A percentile compares a stretch with the other conserved stretches of the same genome.
Conservation (phyloP, 2,329 filamentous ascomycete species). For the Metarhizium humberi region DNA sequence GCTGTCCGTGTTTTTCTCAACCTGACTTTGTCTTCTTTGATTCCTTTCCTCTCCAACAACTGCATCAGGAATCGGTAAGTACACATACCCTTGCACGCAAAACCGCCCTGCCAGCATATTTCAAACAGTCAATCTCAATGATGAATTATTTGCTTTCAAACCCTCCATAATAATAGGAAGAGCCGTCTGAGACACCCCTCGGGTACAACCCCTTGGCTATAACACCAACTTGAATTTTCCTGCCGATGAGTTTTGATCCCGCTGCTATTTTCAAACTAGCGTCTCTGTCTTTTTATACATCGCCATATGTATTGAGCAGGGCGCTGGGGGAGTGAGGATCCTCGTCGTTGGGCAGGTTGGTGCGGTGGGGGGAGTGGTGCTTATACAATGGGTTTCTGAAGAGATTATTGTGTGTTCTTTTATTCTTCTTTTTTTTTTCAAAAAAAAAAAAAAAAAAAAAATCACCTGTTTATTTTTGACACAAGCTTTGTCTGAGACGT, state of each 20-base stretch:
- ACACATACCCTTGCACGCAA: not conserved
- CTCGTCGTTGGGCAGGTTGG: slow-evolving; percentile 16
- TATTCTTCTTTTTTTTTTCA: not conserved
- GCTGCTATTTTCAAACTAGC: slow-evolving; percentile 8
- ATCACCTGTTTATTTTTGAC: no score
- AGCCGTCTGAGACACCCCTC: slow-evolving; percentile 35
- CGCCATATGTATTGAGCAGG: slow-evolving; percentile 23
- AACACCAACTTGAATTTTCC: slow-evolving; percentile 1
- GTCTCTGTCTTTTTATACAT: slow-evolving; percentile 15
- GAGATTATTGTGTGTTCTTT: slow-evolving; percentile 14
- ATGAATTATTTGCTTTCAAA: slow-evolving; percentile 30
- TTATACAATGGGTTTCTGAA: slow-evolving; percentile 38
- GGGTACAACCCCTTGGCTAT: slow-evolving; percentile 13
- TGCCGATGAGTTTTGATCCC: slow-evolving; percentile 9
- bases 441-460: no score
- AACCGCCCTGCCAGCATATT: not conserved
- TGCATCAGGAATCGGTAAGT: not conserved
- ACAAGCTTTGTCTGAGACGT: not conserved
- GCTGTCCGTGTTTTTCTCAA: not conserved
- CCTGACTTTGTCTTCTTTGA: not conserved
- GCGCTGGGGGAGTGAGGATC: slow-evolving; percentile 9
- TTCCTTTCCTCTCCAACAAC: not conserved
- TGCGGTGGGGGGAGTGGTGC: slow-evolving; percentile 31
- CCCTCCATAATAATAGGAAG: slow-evolving; percentile 32
- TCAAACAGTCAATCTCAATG: slow-evolving; percentile 15